phyloP scores from a whole-genome alignment of 2,329 filamentous ascomycete genomes.

The Arthrobotrys conoides region DNA sequence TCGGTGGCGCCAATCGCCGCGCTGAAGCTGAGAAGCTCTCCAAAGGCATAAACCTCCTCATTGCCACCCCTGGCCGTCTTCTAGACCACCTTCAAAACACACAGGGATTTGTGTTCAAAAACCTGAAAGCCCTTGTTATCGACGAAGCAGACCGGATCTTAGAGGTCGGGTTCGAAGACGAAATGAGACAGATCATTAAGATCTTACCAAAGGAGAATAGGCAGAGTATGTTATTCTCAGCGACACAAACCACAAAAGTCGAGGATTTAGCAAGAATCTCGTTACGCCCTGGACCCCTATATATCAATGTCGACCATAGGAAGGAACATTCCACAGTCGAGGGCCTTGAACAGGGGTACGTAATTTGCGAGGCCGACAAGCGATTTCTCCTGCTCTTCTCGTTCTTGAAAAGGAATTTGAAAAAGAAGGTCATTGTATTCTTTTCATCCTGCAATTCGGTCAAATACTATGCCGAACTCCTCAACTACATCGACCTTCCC shows the following conservation, averaged over 20 bases:
- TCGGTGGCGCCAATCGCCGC: conserved; percentile 87
- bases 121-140: conserved; percentile 90
- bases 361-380: conserved; percentile 92
- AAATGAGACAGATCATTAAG: conserved; percentile 97
- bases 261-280: conserved; percentile 97
- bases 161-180: conserved; percentile 98
- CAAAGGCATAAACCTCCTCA: conserved; percentile 94
- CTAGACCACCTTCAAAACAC: conserved; percentile 96
- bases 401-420: conserved; percentile 90
- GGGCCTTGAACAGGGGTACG: conserved; percentile 94
- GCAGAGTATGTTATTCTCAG: conserved; percentile 96
- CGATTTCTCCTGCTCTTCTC: conserved; percentile 94
- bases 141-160: conserved; percentile 97
- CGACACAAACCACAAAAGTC: conserved; percentile 98
- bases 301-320: conserved; percentile 95
- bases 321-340: conserved; percentile 93
- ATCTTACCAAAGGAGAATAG: conserved; percentile 82
- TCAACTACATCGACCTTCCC: conserved; percentile 97
- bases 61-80: conserved; percentile 91
- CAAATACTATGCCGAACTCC: conserved; percentile 93
- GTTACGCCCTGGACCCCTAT: conserved; percentile 87
- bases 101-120: conserved; percentile 89
- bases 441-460: conserved; percentile 93
- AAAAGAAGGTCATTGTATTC: conserved; percentile 95
- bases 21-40: conserved; percentile 94